Conservation (phyloP, 352 stramenopile species). For the Phytophthora idaei region DNA sequence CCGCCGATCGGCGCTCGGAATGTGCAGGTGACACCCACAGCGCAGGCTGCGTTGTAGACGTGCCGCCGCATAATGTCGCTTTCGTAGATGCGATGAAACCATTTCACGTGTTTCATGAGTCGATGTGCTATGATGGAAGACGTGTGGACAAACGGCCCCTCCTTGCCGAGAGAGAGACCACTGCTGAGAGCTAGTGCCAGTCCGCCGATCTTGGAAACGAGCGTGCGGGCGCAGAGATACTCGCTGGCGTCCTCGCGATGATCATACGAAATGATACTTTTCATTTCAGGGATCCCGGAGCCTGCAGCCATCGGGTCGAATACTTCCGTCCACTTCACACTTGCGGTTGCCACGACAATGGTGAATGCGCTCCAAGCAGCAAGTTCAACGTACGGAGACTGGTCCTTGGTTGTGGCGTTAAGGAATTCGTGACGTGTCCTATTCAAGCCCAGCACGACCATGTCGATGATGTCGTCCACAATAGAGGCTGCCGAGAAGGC, state of each 20-base stretch:
- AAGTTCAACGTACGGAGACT: slow-evolving; percentile 26
- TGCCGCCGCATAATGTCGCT: slow-evolving; percentile 76
- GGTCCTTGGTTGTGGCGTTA: neutral
- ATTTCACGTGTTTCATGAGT: slow-evolving; percentile 75
- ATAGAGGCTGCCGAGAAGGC: slow-evolving; percentile 44
- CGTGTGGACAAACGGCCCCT: slow-evolving; percentile 97
- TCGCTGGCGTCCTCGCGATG: slow-evolving; percentile 47
- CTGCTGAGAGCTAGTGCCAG: slow-evolving; percentile 91
- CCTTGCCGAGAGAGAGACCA: slow-evolving; percentile 95
- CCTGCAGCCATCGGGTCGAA: slow-evolving; percentile 56
- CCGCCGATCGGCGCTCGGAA: slow-evolving; percentile 91
- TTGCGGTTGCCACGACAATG: slow-evolving; percentile 34
- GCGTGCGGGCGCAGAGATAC: slow-evolving; percentile 50
- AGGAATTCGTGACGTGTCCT: slow-evolving; percentile 22
- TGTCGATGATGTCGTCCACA: slow-evolving; percentile 48
- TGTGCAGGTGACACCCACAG: slow-evolving; percentile 86
- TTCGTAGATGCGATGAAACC: slow-evolving; percentile 73
- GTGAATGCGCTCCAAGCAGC: slow-evolving; percentile 46
- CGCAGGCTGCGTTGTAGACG: slow-evolving; percentile 88
- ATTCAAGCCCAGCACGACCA: slow-evolving; percentile 42
- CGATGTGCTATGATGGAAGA: slow-evolving; percentile 85
- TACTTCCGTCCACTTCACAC: slow-evolving; percentile 49
- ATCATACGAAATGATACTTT: slow-evolving; percentile 78
- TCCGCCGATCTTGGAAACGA: slow-evolving; percentile 87
- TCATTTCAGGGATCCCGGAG: slow-evolving; percentile 81